Base-by-base conservation (phyloP, 2,329 filamentous ascomycete genomes). In the Sarocladium brachiariae region DNA sequence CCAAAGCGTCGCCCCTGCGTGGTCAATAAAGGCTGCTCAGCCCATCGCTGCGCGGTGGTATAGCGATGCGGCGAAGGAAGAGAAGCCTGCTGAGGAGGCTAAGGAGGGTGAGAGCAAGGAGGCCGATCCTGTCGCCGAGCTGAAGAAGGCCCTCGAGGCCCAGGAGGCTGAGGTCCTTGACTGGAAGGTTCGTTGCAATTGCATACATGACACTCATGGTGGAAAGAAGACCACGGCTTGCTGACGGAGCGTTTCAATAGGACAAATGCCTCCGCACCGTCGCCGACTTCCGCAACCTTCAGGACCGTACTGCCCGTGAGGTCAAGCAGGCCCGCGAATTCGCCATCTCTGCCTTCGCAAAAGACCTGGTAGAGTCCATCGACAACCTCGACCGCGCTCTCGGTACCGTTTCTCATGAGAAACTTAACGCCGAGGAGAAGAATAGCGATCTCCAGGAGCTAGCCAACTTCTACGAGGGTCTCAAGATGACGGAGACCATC, bases 301-400 rank as follows among this genome's bases (percentile, higher is more conserved):
- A 97, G 75, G 89, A 96, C 64, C 89, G 93, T 64, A 95, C 89
- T 38, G 81, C 85, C 68, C 89, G 93, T 64, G 93, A 99, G 59
- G 85, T 95, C 67, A 88, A 93, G 70, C 72, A 80, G 18, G 89
- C 92, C 18, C 85, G 86, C 61, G 88, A 95, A 71, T 99, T 96
- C 62, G 93, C 92, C 63, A 93, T 99, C 63, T 89, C 96, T 67
- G 89, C 85, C 59, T 97, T 99, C 72, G 89, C 92, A 64, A 87
- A 89, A 70, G 93, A 99, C 71, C 84, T 99, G 41, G 82, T 97
- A 59, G 93, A 99, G 68, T 89, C 83, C 64, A 84, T 99, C 63
- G 93, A 99, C 73, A 99, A 97, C 78, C 84, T 99, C 56, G 93
- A 99, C 72, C 91, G 91, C 58, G 93, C 93, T 38, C 81, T 99